Conservation (phyloP, 805 yeast genomes). For the Spathaspora passalidarum region DNA sequence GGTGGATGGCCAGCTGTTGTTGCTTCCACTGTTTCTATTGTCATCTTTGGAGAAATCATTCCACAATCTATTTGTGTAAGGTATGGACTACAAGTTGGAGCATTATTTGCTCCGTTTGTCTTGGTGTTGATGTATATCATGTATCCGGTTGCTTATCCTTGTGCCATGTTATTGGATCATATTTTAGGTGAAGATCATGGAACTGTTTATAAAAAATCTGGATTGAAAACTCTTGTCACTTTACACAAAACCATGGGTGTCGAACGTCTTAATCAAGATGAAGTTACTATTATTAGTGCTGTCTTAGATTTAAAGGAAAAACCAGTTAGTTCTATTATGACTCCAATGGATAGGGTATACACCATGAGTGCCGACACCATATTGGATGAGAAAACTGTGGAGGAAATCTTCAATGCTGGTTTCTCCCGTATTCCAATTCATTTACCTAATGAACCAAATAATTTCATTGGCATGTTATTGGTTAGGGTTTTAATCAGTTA, state of each 20-base stretch:
- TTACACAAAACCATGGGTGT: conserved; percentile 93
- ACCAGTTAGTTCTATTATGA: conserved; percentile 83
- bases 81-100: conserved; percentile 88
- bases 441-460: conserved; percentile 81
- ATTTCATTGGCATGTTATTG: conserved; percentile 91
- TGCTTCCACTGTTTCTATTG: conserved; percentile 88
- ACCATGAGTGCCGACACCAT: conserved; percentile 82
- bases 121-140: conserved; percentile 76
- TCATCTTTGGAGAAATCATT: conserved; percentile 92
- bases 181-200: conserved; percentile 95
- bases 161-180: conserved; percentile 74
- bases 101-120: conserved; percentile 88
- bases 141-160: conserved; percentile 93
- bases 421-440: conserved; percentile 94
- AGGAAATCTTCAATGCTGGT: conserved; percentile 89
- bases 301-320: conserved; percentile 93
- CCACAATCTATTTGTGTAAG: conserved; percentile 94
- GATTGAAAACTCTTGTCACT: conserved; percentile 89
- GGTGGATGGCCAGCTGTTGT: conserved; percentile 98
- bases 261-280: conserved; percentile 89
- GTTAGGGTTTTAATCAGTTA: conserved; percentile 91
- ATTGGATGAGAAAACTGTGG: conserved; percentile 80
- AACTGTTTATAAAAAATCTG: conserved; percentile 86
- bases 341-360: conserved; percentile 87
- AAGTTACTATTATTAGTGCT: conserved; percentile 91